Base-by-base conservation (phyloP, 2,329 filamentous ascomycete genomes). In the Colletotrichum australisinense region DNA sequence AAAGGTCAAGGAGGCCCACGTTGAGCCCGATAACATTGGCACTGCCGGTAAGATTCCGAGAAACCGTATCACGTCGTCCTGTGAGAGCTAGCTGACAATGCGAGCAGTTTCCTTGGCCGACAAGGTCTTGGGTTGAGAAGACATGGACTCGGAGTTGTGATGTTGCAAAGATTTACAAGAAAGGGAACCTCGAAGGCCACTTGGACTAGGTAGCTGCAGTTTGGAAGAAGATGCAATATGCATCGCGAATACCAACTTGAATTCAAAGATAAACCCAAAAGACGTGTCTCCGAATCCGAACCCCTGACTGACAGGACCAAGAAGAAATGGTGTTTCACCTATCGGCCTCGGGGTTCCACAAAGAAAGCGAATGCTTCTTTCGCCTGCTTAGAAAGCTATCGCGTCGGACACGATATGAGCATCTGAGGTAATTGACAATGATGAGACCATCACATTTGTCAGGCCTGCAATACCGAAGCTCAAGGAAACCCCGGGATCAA, bases 1-100 rank as follows among this genome's bases (percentile, higher is more conserved):
- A 77, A 95, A 94, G 84, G 93, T 98, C 78, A 93, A 93, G 84
- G 90, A 92, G 79, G 89, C 93, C 24, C 91, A 95, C 78, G 90
- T 98, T 65, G 96, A 98, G 88, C 93, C 95, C 12, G 95, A 98
- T 83, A 95, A 94, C 85, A 97, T 94, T 52, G 94, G 95, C 42
- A 89, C 95, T 62, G 88, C 93, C 76, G 93, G 94, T 95, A 86
- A 83, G 88, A 64, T 55, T 16, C 26, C 26, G 26, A 26, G 3
- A 26, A 26, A 26, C 26, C 26, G 26, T 26, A 26, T 26, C 26
- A 26, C 26, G 26, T 26, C 26, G 26, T 26, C 26, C 26, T 26
- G 26, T 26, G 26, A 26, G 26, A 26, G 26, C 26, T 66, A 38
- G 75, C 63, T 53, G 65, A 30, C 59, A 5, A 19, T 42, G 42